A percentile compares a stretch with the other conserved stretches of the same genome.
phyloP scores from a whole-genome alignment of 129 eudicot genomes.

The Helianthus annuus region DNA sequence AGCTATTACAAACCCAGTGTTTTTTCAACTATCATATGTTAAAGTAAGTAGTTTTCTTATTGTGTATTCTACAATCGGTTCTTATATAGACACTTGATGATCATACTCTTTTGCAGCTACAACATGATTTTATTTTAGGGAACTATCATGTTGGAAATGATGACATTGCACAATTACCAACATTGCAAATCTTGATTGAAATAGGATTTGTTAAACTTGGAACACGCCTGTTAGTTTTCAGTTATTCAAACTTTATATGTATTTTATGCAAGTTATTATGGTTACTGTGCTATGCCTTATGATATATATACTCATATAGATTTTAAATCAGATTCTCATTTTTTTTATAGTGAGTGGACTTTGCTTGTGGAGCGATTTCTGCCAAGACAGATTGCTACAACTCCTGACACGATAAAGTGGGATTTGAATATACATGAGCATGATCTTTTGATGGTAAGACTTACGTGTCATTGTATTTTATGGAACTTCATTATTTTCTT shows the following conservation, averaged over 20 bases:
- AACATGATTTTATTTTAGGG: slow-evolving; percentile 95
- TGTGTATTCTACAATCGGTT: background rate
- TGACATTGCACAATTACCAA: slow-evolving; percentile 91
- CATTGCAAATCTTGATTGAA: slow-evolving; percentile 87
- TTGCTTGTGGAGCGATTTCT: too few relatives aligned
- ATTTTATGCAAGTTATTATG: background rate
- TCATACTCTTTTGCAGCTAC: slow-evolving; percentile 50
- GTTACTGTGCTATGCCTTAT: too few relatives aligned
- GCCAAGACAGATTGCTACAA: too few relatives aligned
- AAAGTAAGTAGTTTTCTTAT: slow-evolving; percentile 46
- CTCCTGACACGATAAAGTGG: too few relatives aligned
- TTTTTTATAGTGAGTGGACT: too few relatives aligned
- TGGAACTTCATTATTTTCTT: too few relatives aligned
- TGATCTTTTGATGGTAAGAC: too few relatives aligned
- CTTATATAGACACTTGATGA: background rate
- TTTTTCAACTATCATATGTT: slow-evolving; percentile 89
- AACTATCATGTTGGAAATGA: slow-evolving; percentile 98
- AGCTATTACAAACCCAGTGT: slow-evolving; percentile 88
- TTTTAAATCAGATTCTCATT: too few relatives aligned
- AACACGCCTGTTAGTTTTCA: slow-evolving; percentile 79
- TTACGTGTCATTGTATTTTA: too few relatives aligned
- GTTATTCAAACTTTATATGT: background rate
- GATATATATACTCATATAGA: too few relatives aligned
- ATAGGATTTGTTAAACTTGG: slow-evolving; percentile 80
- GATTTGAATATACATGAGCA: too few relatives aligned